Conservation (phyloP, 2,329 filamentous ascomycete genomes). For the Penicillium sp. region DNA sequence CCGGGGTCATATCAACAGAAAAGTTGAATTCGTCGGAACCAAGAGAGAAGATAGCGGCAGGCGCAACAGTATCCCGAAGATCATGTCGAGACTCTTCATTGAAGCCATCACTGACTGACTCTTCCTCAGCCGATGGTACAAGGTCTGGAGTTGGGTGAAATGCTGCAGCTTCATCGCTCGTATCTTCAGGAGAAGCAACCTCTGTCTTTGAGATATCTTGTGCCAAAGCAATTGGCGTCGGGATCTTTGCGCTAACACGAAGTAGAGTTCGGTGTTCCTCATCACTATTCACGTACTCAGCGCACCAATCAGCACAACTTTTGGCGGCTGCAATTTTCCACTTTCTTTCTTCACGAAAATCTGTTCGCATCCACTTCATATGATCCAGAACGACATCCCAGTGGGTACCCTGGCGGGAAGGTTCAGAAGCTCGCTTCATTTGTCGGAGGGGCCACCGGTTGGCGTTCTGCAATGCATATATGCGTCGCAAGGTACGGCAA, state of each 20-base stretch:
- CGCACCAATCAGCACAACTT: slow-evolving; percentile 78
- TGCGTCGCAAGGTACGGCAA: slow-evolving; percentile 78
- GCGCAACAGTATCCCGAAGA: slow-evolving; percentile 51
- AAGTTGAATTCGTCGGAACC: slow-evolving; percentile 80
- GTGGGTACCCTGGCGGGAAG: slow-evolving; percentile 72
- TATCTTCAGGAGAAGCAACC: slow-evolving; percentile 33
- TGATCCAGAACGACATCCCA: slow-evolving; percentile 86
- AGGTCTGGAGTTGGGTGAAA: slow-evolving; percentile 66
- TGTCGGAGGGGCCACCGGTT: slow-evolving; percentile 93
- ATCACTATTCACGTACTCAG: slow-evolving; percentile 71
- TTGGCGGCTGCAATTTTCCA: slow-evolving; percentile 85
- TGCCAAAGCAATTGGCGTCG: slow-evolving; percentile 25
- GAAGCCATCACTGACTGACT: slow-evolving; percentile 52
- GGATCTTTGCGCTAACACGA: slow-evolving; percentile 59
- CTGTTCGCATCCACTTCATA: slow-evolving; percentile 97
- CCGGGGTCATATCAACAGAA: slow-evolving; percentile 70
- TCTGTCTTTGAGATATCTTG: slow-evolving; percentile 29
- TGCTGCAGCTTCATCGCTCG: slow-evolving; percentile 30
- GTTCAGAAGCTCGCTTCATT: slow-evolving; percentile 79
- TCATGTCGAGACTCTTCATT: slow-evolving; percentile 47
- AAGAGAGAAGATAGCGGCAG: slow-evolving; percentile 80
- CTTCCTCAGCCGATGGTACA: slow-evolving; percentile 63
- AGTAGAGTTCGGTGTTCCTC: slow-evolving; percentile 64
- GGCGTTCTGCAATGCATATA: slow-evolving; percentile 86
- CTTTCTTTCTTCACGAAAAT: slow-evolving; percentile 90